These are phyloP conservation scores for Aphanocladium album DNA, from an alignment of 2,329 filamentous ascomycete genomes.

Conservation along the genomic window DNA sequence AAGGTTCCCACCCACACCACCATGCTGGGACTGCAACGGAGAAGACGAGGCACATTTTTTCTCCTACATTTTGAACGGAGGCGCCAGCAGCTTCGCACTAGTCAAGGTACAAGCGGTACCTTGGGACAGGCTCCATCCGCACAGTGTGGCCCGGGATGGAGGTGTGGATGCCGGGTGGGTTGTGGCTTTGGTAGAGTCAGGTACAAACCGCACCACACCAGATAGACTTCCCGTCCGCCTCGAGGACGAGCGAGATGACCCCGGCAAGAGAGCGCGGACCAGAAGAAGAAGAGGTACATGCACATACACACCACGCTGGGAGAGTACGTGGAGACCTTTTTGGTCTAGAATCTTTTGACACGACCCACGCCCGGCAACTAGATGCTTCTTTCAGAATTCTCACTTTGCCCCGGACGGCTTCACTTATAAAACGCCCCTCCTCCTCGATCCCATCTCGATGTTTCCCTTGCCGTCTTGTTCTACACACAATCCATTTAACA, in stretches of 20 bases:
- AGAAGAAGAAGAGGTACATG: not conserved
- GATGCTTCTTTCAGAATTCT: conserved; percentile 9
- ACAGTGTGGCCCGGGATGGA: conserved; percentile 9
- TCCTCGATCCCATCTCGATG: conserved; percentile 6
- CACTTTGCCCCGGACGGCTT: not conserved
- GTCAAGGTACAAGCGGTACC: conserved; percentile 10
- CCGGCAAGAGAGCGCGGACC: not conserved
- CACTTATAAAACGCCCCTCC: conserved; percentile 7
- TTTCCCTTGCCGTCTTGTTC: not conserved
- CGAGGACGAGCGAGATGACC: not conserved
- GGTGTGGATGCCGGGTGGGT: not conserved
- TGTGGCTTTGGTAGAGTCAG: conserved; percentile 11
- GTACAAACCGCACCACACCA: conserved; percentile 5
- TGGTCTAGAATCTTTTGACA: conserved; percentile 13
- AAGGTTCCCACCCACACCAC: conserved; percentile 4
- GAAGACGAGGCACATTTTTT: not conserved
- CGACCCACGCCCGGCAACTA: conserved; percentile 1
- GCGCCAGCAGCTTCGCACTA: not conserved
- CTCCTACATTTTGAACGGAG: not conserved
- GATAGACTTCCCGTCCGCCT: conserved; percentile 7
- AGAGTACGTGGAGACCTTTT: conserved; percentile 1
- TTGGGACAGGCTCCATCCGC: not conserved
- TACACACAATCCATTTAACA: conserved; percentile 6
- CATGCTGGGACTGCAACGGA: not conserved
- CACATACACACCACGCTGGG: not conserved